phyloP scores from a whole-genome alignment of 495 filamentous ascomycete species.

The Neurospora sp. region DNA sequence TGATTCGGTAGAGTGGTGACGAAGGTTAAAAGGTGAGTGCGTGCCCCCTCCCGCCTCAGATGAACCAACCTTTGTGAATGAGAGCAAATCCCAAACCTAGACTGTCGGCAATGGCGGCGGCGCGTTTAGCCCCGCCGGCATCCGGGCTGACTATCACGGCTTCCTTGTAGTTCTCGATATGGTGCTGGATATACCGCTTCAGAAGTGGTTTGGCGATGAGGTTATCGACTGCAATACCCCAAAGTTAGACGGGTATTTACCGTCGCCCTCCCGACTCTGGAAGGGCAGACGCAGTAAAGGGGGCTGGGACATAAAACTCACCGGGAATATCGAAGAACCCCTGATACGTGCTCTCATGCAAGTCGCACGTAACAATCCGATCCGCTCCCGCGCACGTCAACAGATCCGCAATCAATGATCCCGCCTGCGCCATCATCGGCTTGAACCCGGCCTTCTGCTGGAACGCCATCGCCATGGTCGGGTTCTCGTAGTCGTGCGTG shows the following conservation, averaged over 20 bases:
- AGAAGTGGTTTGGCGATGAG: conserved; percentile 81
- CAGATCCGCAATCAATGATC: conserved; percentile 88
- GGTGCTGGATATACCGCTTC: conserved; percentile 79
- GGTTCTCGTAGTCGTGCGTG: conserved; percentile 49
- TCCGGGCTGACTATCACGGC: conserved; percentile 93
- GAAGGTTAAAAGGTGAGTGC: not conserved
- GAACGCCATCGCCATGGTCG: conserved; percentile 50
- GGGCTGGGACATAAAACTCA: not conserved
- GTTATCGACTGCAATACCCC: conserved; percentile 58
- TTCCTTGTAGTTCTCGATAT: conserved; percentile 77
- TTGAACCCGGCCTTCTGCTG: conserved; percentile 85
- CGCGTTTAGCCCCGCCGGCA: conserved; percentile 91
- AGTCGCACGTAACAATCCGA: conserved; percentile 35
- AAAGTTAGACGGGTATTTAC: not conserved
- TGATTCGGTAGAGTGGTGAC: not conserved
- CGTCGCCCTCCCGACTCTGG: not conserved
- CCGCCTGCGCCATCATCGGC: conserved; percentile 97
- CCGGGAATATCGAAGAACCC: conserved; percentile 92
- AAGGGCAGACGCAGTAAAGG: not conserved
- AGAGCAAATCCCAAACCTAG: conserved; percentile 89
- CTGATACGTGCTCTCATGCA: conserved; percentile 36
- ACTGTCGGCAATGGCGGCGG: conserved; percentile 91
- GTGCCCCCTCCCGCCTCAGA: not conserved
- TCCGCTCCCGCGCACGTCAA: conserved; percentile 93
- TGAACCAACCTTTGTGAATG: conserved; percentile 77